Base-by-base conservation (phyloP, 2,329 filamentous ascomycete species). In the Aureobasidium sp. region DNA sequence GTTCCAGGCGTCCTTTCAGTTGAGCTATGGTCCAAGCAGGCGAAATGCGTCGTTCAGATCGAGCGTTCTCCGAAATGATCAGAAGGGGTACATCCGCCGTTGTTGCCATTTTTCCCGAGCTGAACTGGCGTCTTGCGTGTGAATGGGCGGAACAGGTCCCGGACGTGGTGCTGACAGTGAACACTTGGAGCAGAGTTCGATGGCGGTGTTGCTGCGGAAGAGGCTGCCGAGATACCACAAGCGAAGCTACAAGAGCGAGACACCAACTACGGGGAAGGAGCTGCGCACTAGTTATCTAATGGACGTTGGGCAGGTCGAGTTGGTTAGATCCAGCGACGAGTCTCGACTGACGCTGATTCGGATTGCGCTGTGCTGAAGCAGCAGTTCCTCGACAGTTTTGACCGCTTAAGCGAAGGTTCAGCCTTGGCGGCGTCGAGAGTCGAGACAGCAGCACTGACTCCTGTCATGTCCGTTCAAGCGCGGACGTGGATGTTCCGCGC, bases 11-110 rank as follows among this genome's bases (percentile, higher is more conserved):
- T 57, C 81, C 76, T 77, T 93, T 96, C 68, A 97, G 81, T 68
- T 90, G 86, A 60, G 82, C 80, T 70, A 99, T 87, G 63, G 87
- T 87, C 94, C 94, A 99, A 66, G 92, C 87, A 15, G 93, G 93
- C 27, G 90, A 93, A 72, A 97, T 85, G 66, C 94, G 89, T 63
- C 93, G 88, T 77, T 99, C 94, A 55, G 90, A 92, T 51, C 86
- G 84, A 50, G 88, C 81, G 74, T 87, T 89, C 63, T 90, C 86
- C 55, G 89, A 93, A 63, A 82, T 82, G 69, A 94, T 83, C 64
- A 86, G 80, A 68, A 94, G 80, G 65, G 89, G 86, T 60, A 94
- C 81, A 73, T 94, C 90, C 58, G 85, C 82, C 77, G 88, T 84
- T 21, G 67, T 15, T 25, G 67, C 38, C 58, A 60, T 60, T 19